Conservation (phyloP, 257 asterid genomes). For the Leptodermis oblonga region DNA sequence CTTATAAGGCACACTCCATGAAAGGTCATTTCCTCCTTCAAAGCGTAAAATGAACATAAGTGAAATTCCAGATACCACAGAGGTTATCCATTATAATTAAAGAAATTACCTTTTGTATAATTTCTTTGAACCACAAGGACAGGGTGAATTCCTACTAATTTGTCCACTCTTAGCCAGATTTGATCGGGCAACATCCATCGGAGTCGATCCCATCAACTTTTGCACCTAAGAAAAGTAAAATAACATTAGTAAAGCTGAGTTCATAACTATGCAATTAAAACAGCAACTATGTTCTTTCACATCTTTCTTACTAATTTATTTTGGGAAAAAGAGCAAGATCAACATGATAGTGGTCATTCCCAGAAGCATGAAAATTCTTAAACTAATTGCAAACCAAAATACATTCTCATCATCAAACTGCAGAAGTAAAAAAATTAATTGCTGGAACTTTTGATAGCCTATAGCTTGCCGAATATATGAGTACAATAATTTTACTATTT, state of each 20-base stretch:
- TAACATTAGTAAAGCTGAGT: background rate
- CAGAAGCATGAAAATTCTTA: background rate
- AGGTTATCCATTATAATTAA: background rate
- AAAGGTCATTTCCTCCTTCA: background rate
- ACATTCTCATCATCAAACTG: background rate
- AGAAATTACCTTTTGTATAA: conserved; percentile 70
- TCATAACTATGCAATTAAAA: background rate
- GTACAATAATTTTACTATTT: background rate
- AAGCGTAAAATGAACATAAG: background rate
- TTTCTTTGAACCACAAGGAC: conserved; percentile 95
- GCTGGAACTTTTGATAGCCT: conserved; percentile 1
- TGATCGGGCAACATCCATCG: conserved; percentile 75
- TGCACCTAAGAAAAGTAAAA: conserved; percentile 50
- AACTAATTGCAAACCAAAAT: background rate
- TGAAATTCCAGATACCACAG: conserved; percentile 4
- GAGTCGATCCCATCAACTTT: conserved; percentile 83
- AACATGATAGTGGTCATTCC: background rate
- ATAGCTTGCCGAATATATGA: background rate
- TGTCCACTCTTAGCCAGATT: conserved; percentile 84
- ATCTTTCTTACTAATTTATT: background rate
- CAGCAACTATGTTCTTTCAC: background rate
- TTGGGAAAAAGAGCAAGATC: background rate
- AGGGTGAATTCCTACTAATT: conserved; percentile 74
- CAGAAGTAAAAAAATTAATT: background rate
- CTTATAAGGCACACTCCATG: background rate